A percentile compares a stretch with the other conserved stretches of the same genome.
These are phyloP conservation scores for Aphanomyces cochlioides DNA, from an alignment of 352 stramenopile genomes.

Conservation along the genomic window DNA sequence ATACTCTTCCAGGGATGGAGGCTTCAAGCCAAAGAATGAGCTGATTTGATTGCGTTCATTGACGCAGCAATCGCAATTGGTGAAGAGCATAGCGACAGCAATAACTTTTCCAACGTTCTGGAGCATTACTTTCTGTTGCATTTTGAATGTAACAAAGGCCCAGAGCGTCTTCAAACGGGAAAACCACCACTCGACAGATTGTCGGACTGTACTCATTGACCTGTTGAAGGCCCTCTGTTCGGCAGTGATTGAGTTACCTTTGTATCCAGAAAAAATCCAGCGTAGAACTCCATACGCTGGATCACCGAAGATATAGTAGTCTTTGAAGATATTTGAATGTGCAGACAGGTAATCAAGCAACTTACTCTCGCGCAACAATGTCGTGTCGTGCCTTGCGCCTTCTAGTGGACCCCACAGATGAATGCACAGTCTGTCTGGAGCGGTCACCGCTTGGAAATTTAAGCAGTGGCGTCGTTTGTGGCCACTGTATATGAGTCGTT, in stretches of 20 bases:
- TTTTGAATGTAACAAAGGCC: slow-evolving; percentile 28
- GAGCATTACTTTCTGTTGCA: slow-evolving; percentile 13
- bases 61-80: slow-evolving; percentile 29
- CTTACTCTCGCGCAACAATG: slow-evolving; percentile 26
- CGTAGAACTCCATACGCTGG: slow-evolving; percentile 28
- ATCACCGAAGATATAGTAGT: slow-evolving; percentile 27
- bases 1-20: slow-evolving; percentile 23
- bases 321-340: neutral
- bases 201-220: slow-evolving; percentile 19
- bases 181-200: slow-evolving; percentile 32
- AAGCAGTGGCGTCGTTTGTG: slow-evolving; percentile 34
- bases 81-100: slow-evolving; percentile 22
- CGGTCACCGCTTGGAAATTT: slow-evolving; percentile 30
- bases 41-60: slow-evolving; percentile 27
- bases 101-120: slow-evolving; percentile 23
- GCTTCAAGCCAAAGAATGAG: slow-evolving; percentile 26
- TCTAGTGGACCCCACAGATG: slow-evolving; percentile 31
- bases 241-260: neutral
- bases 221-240: slow-evolving; percentile 17
- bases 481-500: slow-evolving; percentile 9
- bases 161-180: slow-evolving; percentile 20
- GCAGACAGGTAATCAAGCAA: neutral
- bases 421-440: slow-evolving; percentile 31
- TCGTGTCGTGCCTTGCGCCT: slow-evolving; percentile 28
- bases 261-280: slow-evolving; percentile 17